Conservation (phyloP, 441 rosid genomes). For the Populus trichocarpa region DNA sequence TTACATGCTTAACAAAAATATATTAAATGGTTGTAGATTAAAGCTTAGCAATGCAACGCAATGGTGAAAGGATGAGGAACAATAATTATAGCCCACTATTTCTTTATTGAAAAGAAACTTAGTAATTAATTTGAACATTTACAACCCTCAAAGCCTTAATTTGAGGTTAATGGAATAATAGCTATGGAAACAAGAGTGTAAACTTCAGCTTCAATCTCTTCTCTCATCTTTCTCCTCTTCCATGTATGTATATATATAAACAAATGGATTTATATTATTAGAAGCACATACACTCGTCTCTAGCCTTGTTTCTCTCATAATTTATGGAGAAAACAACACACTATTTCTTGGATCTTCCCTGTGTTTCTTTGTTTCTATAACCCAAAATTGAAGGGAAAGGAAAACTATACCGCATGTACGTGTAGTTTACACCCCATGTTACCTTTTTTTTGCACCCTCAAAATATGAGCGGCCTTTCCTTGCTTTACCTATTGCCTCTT, state of each 20-base stretch:
- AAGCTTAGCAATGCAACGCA: background rate
- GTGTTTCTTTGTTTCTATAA: slow-evolving; percentile 16
- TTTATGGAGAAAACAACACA: background rate
- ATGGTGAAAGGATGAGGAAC: background rate
- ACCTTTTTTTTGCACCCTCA: background rate
- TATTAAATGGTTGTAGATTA: background rate
- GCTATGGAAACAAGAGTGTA: background rate
- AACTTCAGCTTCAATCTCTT: background rate
- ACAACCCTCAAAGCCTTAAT: slow-evolving; percentile 17
- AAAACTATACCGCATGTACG: slow-evolving; percentile 13
- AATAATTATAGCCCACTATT: background rate
- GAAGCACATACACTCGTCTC: background rate
- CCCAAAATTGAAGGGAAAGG: slow-evolving; percentile 12
- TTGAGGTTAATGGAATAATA: slow-evolving; percentile 10
- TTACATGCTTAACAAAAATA: background rate
- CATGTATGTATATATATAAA: background rate
- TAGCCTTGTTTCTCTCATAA: slow-evolving; percentile 5
- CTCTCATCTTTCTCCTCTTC: background rate
- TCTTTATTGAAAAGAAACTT: background rate
- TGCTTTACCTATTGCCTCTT: slow-evolving; percentile 31
- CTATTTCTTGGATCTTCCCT: slow-evolving; percentile 14
- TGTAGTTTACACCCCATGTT: slow-evolving; percentile 3
- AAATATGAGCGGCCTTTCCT: background rate
- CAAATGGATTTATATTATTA: background rate
- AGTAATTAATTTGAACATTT: slow-evolving; percentile 16